Conservation (phyloP, 768 basidiomycete species). For the Termitomyces eurrhizus region DNA sequence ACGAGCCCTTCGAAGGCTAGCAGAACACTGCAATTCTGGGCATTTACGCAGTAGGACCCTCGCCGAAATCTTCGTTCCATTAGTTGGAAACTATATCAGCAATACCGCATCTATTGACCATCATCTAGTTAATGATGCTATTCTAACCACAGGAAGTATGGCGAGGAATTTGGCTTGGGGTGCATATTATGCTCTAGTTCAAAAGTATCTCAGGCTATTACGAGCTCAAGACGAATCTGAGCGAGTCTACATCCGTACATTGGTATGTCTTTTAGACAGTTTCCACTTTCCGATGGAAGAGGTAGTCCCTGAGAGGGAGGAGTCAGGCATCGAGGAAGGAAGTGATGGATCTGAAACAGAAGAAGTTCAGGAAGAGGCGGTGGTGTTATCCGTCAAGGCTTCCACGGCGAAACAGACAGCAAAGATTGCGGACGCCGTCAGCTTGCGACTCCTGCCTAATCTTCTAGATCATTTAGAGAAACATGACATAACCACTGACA, state of each 20-base stretch:
- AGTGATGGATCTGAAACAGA: conserved; percentile 19
- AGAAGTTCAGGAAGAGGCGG: conserved; percentile 1
- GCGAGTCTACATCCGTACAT: conserved; percentile 76
- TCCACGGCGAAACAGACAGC: conserved; percentile 18
- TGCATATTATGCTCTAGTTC: conserved; percentile 74
- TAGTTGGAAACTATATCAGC: conserved; percentile 77
- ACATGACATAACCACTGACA: conserved; percentile 73
- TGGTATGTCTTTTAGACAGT: conserved; percentile 82
- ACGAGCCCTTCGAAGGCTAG: conserved; percentile 80
- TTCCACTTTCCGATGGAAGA: conserved; percentile 90
- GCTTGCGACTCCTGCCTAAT: conserved; percentile 69
- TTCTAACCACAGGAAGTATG: conserved; percentile 73
- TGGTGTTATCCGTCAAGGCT: background rate
- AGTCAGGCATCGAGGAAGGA: conserved; percentile 28
- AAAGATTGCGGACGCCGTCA: conserved; percentile 73
- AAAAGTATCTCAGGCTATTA: conserved; percentile 72
- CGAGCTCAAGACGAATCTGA: conserved; percentile 68
- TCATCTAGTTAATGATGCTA: conserved; percentile 87
- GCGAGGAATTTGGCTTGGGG: conserved; percentile 79
- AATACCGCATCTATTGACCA: conserved; percentile 67
- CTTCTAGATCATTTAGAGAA: conserved; percentile 81
- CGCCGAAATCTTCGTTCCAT: conserved; percentile 80
- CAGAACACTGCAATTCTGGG: conserved; percentile 68
- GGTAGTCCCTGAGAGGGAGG: conserved; percentile 30
- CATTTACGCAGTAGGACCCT: conserved; percentile 66